Percentiles rank a stretch among this genome's conserved stretches.
These are phyloP conservation scores for Chaetomium tenue DNA, from an alignment of 495 filamentous ascomycete species.

Conservation along the genomic window DNA sequence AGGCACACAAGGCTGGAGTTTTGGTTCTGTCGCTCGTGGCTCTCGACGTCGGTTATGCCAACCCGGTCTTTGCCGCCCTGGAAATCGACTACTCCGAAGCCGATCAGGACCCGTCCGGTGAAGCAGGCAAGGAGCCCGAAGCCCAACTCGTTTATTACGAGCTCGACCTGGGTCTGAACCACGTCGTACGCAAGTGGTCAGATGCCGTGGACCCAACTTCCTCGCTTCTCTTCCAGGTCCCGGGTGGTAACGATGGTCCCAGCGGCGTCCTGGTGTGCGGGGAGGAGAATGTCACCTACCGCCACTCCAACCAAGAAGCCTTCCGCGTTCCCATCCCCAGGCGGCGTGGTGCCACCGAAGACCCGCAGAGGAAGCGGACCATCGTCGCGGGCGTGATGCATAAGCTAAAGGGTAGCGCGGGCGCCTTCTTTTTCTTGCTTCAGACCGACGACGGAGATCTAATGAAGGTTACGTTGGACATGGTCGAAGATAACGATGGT, in stretches of 20 bases:
- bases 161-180: constrained; percentile 88
- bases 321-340: constrained; percentile 89
- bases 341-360: constrained; percentile 79
- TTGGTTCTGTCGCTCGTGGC: constrained; percentile 82
- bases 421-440: constrained; percentile 92
- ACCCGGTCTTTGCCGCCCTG: constrained; percentile 90
- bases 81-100: constrained; percentile 91
- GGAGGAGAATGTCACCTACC: constrained; percentile 91
- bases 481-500: constrained; percentile 76
- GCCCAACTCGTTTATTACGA: constrained; percentile 96
- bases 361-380: constrained; percentile 81
- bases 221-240: constrained; percentile 90
- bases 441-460: constrained; percentile 96
- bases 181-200: constrained; percentile 93
- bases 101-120: constrained; percentile 86
- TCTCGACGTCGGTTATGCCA: constrained; percentile 93
- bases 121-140: constrained; percentile 76
- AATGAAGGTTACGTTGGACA: constrained; percentile 92
- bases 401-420: constrained; percentile 76
- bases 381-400: constrained; percentile 94
- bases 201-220: constrained; percentile 90
- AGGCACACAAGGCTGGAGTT: constrained; percentile 94
- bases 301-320: constrained; percentile 85
- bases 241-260: constrained; percentile 88
- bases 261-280: constrained; percentile 94